Evolutionary conservation across 73 alveolate genomes (phyloP).

Genomic region (Paramecium pentaurelia): DNA sequence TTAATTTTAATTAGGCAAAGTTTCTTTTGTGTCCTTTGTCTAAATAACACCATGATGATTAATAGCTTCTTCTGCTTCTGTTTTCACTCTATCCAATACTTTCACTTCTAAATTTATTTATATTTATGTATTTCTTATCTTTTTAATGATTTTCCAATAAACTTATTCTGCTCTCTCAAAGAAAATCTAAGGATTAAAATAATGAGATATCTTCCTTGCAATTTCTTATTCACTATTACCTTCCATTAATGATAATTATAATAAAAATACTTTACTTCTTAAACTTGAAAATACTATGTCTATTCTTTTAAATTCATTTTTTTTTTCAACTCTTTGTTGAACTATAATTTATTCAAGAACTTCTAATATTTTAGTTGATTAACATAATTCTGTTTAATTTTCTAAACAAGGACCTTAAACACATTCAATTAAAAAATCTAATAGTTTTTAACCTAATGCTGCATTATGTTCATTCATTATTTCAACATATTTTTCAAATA

Average conservation of each 20-base stretch:
- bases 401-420: slow-evolving; percentile 58
- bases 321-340: neutral
- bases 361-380: slow-evolving; percentile 44
- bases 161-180: neutral
- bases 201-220: slow-evolving; percentile 12
- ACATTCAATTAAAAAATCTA: slow-evolving; percentile 51
- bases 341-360: slow-evolving; percentile 32
- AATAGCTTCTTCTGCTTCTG: slow-evolving; percentile 25
- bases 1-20: slow-evolving; percentile 4
- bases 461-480: slow-evolving; percentile 56
- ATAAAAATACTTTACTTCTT: slow-evolving; percentile 23
- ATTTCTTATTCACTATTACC: slow-evolving; percentile 48
- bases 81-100: neutral
- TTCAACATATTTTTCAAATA: slow-evolving; percentile 60
- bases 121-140: slow-evolving; percentile 19
- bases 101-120: slow-evolving; percentile 36
- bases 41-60: neutral
- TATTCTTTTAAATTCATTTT: neutral
- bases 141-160: slow-evolving; percentile 30
- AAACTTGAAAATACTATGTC: slow-evolving; percentile 7
- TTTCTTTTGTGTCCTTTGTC: slow-evolving; percentile 21
- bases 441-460: slow-evolving; percentile 12
- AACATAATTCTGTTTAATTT: slow-evolving; percentile 39
- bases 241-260: slow-evolving; percentile 39
- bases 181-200: slow-evolving; percentile 1